A percentile compares a stretch with the other conserved stretches of the same genome.
Conservation (phyloP, 129 eudicot species). For the Tagetes erecta region DNA sequence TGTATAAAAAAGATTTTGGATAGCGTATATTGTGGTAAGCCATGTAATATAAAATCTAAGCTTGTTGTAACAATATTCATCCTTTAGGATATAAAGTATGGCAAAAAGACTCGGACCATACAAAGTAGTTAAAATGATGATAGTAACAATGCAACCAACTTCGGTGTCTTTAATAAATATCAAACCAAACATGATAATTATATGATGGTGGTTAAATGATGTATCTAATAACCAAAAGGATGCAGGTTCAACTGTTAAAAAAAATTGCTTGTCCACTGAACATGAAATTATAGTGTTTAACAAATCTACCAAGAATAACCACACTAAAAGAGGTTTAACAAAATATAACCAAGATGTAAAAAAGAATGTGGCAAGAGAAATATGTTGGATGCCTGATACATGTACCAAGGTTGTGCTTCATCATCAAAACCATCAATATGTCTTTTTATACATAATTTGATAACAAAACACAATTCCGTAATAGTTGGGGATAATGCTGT, state of each 20-base stretch:
- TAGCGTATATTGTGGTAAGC: no score
- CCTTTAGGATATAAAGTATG: no score
- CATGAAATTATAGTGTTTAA: neutral
- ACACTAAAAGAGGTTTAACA: neutral
- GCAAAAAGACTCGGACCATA: no score
- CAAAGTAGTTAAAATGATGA: no score
- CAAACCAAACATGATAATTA: neutral
- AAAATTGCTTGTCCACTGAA: neutral
- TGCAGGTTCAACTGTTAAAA: no score
- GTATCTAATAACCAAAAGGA: no score
- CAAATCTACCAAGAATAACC: neutral
- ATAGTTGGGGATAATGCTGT: conserved; percentile 24
- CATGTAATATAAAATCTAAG: no score
- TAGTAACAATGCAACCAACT: neutral
- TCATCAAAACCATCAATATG: conserved; percentile 3
- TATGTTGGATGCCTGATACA: neutral
- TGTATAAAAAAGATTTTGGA: neutral
- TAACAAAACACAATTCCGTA: conserved; percentile 17
- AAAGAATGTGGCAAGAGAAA: neutral
- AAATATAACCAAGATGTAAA: neutral
- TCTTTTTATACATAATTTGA: conserved; percentile 27
- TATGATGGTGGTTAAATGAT: no score
- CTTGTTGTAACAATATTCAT: no score
- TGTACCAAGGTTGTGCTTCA: conserved; percentile 1
- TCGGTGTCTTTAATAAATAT: neutral